phyloP scores from a whole-genome alignment of 2,329 filamentous ascomycete species.

The Meredithiella fracta region DNA sequence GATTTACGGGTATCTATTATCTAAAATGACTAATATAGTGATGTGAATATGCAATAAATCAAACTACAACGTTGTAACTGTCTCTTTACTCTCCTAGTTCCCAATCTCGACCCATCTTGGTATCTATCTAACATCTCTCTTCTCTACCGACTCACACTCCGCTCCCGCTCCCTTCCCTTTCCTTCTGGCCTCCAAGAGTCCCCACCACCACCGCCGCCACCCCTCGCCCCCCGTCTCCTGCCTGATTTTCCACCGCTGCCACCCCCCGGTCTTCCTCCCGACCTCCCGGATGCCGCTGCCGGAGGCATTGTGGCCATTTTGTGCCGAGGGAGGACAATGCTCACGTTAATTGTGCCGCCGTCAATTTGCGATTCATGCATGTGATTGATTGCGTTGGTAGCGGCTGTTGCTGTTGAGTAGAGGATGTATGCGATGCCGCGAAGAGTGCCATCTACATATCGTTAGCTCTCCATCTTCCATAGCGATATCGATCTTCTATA shows the following conservation, averaged over 20 bases:
- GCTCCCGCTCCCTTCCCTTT: neutral
- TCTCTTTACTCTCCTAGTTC: too few relatives aligned
- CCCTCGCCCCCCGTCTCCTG: neutral
- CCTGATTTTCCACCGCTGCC: neutral
- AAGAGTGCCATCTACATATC: constrained; percentile 57
- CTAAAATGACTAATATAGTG: too few relatives aligned
- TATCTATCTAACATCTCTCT: too few relatives aligned
- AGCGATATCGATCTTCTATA: neutral
- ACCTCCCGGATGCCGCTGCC: constrained; percentile 26
- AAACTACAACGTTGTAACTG: too few relatives aligned
- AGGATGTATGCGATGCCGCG: constrained; percentile 88
- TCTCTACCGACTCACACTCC: too few relatives aligned
- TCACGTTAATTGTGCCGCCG: constrained; percentile 67
- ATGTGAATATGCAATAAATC: too few relatives aligned
- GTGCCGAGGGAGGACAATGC: constrained; percentile 42
- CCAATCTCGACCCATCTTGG: too few relatives aligned
- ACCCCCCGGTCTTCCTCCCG: neutral
- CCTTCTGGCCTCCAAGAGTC: neutral
- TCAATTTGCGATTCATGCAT: constrained; percentile 98
- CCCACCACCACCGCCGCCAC: neutral
- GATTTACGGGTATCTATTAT: too few relatives aligned
- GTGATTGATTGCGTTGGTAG: constrained; percentile 76
- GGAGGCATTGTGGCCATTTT: constrained; percentile 40
- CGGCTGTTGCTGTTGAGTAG: constrained; percentile 59
- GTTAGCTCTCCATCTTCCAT: neutral